A percentile compares a stretch with the other conserved stretches of the same genome.
These are phyloP conservation scores for Scedosporium boydii DNA, from an alignment of 2,329 filamentous ascomycete species.

Conservation along the genomic window DNA sequence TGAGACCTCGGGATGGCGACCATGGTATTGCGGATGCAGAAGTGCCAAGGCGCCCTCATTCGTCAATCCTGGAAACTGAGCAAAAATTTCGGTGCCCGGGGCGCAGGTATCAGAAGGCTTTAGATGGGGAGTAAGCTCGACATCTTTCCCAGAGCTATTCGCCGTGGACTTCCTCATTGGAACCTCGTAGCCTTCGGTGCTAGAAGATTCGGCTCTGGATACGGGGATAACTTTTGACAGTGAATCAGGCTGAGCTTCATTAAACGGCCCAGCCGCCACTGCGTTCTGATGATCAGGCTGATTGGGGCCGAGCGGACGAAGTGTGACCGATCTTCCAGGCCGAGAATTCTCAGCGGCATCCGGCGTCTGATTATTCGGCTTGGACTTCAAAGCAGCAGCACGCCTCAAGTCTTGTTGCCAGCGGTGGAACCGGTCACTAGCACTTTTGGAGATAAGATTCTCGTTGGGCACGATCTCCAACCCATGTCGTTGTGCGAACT, in stretches of 20 bases:
- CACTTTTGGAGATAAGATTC: conserved; percentile 67
- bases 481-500: conserved; percentile 75
- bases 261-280: conserved; percentile 42
- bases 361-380: not conserved
- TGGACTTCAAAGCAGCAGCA: not conserved
- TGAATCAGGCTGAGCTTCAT: conserved; percentile 53
- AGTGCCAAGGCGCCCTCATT: not conserved
- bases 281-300: not conserved
- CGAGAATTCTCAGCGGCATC: not conserved
- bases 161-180: not conserved
- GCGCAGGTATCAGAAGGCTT: no score
- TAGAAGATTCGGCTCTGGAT: not conserved
- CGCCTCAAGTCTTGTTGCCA: conserved; percentile 68
- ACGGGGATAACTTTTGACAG: conserved; percentile 20
- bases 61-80: not conserved
- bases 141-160: not conserved
- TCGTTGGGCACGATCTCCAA: conserved; percentile 67
- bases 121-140: not conserved
- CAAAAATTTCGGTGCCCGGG: not conserved
- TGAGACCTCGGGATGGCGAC: not conserved
- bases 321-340: not conserved
- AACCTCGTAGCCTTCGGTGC: not conserved
- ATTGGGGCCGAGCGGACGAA: not conserved
- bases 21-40: not conserved
- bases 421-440: conserved; percentile 66